phyloP scores from a whole-genome alignment of 305 asterid species.

The Fraxinus albicans region DNA sequence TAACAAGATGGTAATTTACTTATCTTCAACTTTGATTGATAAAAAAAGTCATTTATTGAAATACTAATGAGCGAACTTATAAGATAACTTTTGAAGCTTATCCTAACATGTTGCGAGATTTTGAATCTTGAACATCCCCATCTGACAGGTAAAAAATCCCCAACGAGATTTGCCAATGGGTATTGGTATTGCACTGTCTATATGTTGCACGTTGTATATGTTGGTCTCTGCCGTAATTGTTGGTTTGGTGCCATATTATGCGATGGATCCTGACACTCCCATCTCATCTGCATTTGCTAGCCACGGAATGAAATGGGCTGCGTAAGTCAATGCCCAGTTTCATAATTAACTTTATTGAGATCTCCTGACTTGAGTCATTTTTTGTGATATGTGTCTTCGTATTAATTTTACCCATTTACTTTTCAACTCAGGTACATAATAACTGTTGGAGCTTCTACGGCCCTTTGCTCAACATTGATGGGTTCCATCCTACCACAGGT shows the following conservation, averaged over 20 bases:
- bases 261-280: constrained; percentile 97
- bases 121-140: background rate
- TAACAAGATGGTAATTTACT: background rate
- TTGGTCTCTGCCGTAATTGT: constrained; percentile 90
- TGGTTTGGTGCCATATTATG: constrained; percentile 91
- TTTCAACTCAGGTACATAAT: constrained; percentile 55
- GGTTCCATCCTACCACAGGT: constrained; percentile 98
- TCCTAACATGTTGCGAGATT: background rate
- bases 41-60: background rate
- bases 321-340: constrained; percentile 53
- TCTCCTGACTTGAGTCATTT: constrained; percentile 16
- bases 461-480: constrained; percentile 90
- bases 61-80: background rate
- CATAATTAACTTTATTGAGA: background rate
- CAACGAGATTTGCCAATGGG: constrained; percentile 95
- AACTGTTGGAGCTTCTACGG: constrained; percentile 77
- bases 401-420: constrained; percentile 6
- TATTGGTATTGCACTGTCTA: constrained; percentile 77
- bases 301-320: constrained; percentile 86
- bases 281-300: constrained; percentile 87
- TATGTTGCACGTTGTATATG: constrained; percentile 85
- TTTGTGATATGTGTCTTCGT: background rate
- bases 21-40: background rate
- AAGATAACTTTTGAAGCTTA: background rate
- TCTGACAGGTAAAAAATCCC: constrained; percentile 81